phyloP scores from a whole-genome alignment of 805 yeast species.

The Ascoidea tarda region DNA sequence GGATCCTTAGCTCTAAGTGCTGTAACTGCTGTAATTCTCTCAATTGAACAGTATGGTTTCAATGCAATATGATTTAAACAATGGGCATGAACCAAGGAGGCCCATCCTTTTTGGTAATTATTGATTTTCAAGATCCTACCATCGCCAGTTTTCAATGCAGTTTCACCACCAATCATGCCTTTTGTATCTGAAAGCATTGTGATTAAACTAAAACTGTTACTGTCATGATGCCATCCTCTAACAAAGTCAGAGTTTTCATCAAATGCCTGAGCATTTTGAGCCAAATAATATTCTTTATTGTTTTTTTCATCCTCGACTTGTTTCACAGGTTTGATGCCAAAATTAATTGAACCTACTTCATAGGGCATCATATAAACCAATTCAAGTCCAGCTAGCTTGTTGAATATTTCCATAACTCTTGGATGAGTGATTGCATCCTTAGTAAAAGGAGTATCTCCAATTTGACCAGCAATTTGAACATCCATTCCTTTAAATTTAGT shows the following conservation, averaged over 20 bases:
- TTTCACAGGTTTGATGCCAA: constrained; percentile 14
- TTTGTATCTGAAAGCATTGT: constrained; percentile 28
- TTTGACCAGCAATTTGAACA: constrained; percentile 22
- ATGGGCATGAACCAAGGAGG: constrained; percentile 15
- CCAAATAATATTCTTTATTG: constrained; percentile 11
- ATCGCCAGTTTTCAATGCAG: constrained; percentile 26
- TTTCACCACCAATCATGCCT: constrained; percentile 30
- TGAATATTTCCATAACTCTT: constrained; percentile 23
- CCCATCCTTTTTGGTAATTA: constrained; percentile 15
- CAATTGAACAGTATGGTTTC: constrained; percentile 16
- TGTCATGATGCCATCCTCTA: constrained; percentile 28
- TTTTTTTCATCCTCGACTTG: constrained; percentile 13
- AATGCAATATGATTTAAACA: constrained; percentile 16
- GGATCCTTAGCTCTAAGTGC: constrained; percentile 27
- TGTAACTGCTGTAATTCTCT: constrained; percentile 29
- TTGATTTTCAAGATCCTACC: constrained; percentile 12
- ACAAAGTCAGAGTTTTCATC: constrained; percentile 13
- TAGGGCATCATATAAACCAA: constrained; percentile 24
- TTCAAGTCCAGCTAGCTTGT: constrained; percentile 26
- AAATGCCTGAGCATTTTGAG: not conserved
- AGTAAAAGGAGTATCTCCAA: constrained; percentile 20
- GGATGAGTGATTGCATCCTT: constrained; percentile 28
- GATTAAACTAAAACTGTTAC: constrained; percentile 29
- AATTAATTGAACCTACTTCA: constrained; percentile 25
- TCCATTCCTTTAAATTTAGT: constrained; percentile 25